Base-by-base conservation (phyloP, 805 yeast genomes). In the Cephaloascus fragrans region DNA sequence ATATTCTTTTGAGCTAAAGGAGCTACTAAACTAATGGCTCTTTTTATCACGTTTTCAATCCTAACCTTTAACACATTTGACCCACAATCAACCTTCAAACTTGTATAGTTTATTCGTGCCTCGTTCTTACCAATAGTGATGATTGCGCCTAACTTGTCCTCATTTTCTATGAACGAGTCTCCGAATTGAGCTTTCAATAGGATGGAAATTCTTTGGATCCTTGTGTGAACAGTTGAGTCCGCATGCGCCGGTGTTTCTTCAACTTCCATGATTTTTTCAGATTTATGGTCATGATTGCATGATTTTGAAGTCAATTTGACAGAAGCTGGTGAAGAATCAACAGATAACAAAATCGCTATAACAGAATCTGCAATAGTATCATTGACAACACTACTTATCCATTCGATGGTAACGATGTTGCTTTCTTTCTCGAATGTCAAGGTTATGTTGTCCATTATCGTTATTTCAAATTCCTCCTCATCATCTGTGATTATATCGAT, bases 361-460 rank as follows among this genome's bases (percentile, higher is more conserved):
- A 88, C 83, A 14, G 96, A 81, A 53, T 93, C 99, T 0, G 98
- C 98, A 45, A 93, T 75, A 0, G 96, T 82, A 52, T 93, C 98
- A 44, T 84, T 89, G 63, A 88, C 76, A 41, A 85, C 67, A 42
- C 88, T 89, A 48, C 94, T 90, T 15, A 78, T 75, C 98, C 98
- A 93, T 56, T 86, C 94, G 12, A 90, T 79, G 0, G 82, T 71
- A 4, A 84, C 79, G 8, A 71, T 47, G 60, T 62, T 43, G 38
- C 69, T 63, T 18, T 67, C 65, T 32, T 61, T 61, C 41, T 64
- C 64, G 12, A 76, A 57, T 36, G 68, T 75, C 49, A 72, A 69
- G 43, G 55, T 71, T 29, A 83, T 71, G 31, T 73, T 74, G 42
- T 75, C 77, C 88, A 83, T 80, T n/a, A 83, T 68, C 41, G 59